Evolutionary conservation across 169 alveolate species (phyloP), one percentile per base, ranked within the genome.

Genomic region (Plasmodium adleri): DNA sequence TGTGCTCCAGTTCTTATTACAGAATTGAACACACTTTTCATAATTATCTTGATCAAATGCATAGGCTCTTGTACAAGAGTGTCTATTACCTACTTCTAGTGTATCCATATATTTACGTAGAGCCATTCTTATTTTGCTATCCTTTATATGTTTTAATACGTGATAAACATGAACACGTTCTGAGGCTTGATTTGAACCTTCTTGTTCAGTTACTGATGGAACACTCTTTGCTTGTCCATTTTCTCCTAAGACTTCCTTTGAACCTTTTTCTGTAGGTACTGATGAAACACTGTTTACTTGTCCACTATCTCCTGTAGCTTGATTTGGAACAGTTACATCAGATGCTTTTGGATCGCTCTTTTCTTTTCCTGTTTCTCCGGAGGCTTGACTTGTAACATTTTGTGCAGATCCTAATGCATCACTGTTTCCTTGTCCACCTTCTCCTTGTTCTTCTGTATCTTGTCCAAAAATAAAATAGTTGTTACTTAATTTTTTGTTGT

Each of bases 161-260:
- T 60, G 70, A n/a, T 17, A 60, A 9, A 60, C 70, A 17, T 60
- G n/a, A 60, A n/a, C 70, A 60, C 5, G 43, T 26, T 17, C 43
- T 20, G 70, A 4, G 0, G 5, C 24, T 9, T 3, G 10, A 6
- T 9, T 26, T 60, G 12, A 0, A 60, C n/a, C 43, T 10, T 5
- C 0, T 17, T 0, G 47, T 45, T 0, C 39, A 6, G 20, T 9
- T 32, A 0, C 7, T 70, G 1, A 7, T 17, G 0, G 7, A 43
- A 5, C 39, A 8, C n/a, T 7, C 0, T 50, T 60, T 70, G 0
- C 22, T 22, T 58, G 17, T 45, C n/a, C 59, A 43, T 0, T 10
- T 70, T 15, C 28, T 24, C 26, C 28, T 45, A 43, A 0, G n/a
- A 1, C 3, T 70, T 15, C 10, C 1, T 26, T 12, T 45, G 59